phyloP scores from a whole-genome alignment of 352 stramenopile genomes.

The Pythium inflatum region DNA sequence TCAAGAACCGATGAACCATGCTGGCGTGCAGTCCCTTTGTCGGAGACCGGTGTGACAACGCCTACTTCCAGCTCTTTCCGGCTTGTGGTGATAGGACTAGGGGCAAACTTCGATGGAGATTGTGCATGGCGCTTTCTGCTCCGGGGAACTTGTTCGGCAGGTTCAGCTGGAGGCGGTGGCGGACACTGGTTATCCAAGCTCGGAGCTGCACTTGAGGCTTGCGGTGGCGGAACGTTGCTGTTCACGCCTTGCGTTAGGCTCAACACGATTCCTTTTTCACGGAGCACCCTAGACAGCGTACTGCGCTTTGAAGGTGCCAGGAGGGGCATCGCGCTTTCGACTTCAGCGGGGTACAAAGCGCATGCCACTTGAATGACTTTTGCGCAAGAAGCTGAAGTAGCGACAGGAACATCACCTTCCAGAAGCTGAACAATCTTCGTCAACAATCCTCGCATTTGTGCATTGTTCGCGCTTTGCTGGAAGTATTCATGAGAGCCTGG shows the following conservation, averaged over 20 bases:
- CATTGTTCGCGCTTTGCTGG: constrained; percentile 62
- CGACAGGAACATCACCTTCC: constrained; percentile 63
- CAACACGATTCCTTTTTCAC: constrained; percentile 57
- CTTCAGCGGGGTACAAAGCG: constrained; percentile 54
- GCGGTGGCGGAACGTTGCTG: too few relatives aligned
- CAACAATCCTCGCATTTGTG: constrained; percentile 70
- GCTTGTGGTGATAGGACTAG: constrained; percentile 19
- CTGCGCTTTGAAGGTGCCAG: constrained; percentile 64
- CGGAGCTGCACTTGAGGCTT: too few relatives aligned
- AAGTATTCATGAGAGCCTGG: constrained; percentile 60
- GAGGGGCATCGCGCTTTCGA: constrained; percentile 56
- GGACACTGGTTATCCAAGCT: constrained; percentile 13
- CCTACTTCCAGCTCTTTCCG: constrained; percentile 10
- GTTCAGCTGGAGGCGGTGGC: constrained; percentile 15
- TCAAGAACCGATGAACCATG: constrained; percentile 22
- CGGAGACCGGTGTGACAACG: not conserved
- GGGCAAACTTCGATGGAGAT: constrained; percentile 32
- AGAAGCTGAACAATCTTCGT: constrained; percentile 71
- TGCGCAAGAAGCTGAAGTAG: constrained; percentile 56
- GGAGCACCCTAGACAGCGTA: constrained; percentile 56
- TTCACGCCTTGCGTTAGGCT: constrained; percentile 13
- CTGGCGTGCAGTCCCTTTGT: not conserved
- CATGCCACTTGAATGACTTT: constrained; percentile 58
- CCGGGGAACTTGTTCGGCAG: not conserved
- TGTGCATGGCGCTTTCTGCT: constrained; percentile 28